Evolutionary conservation across 305 asterid species (phyloP).

Genomic region (Fraxinus floribunda): DNA sequence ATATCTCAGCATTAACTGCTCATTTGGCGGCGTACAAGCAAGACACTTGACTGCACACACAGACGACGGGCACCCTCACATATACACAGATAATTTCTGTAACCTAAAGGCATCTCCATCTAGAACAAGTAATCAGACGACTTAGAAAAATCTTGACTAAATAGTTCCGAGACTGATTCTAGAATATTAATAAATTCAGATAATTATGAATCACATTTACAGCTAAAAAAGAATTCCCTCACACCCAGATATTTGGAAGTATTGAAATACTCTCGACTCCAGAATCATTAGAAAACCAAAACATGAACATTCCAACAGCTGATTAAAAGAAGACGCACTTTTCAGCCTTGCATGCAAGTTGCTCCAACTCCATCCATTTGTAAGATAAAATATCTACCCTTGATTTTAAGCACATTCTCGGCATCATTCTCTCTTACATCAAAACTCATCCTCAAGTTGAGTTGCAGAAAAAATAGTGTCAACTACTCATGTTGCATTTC

Average conservation of each 20-base stretch:
- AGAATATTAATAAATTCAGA: not conserved
- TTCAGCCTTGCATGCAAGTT: not conserved
- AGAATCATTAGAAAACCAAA: not conserved
- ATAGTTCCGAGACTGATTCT: not conserved
- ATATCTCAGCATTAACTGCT: not conserved
- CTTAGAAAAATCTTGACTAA: not conserved
- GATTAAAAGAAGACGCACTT: not conserved
- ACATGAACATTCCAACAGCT: not conserved
- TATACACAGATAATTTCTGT: not conserved
- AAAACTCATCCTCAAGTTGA: conserved; percentile 1
- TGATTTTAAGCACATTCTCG: not conserved
- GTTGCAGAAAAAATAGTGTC: not conserved
- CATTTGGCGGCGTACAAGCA: not conserved
- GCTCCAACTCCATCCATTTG: not conserved
- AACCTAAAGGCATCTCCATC: not conserved
- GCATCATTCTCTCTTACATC: not conserved
- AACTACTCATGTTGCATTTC: not conserved
- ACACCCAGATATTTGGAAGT: not conserved
- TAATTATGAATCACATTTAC: not conserved
- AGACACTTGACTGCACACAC: not conserved
- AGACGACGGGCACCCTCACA: not conserved
- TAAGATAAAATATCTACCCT: not conserved
- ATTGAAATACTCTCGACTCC: not conserved
- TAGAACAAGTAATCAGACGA: not conserved
- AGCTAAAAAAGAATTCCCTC: not conserved